Evolutionary conservation across 2,329 filamentous ascomycete species (phyloP), one percentile per base, ranked within the genome.

Genomic region (Ramularia endophylla): DNA sequence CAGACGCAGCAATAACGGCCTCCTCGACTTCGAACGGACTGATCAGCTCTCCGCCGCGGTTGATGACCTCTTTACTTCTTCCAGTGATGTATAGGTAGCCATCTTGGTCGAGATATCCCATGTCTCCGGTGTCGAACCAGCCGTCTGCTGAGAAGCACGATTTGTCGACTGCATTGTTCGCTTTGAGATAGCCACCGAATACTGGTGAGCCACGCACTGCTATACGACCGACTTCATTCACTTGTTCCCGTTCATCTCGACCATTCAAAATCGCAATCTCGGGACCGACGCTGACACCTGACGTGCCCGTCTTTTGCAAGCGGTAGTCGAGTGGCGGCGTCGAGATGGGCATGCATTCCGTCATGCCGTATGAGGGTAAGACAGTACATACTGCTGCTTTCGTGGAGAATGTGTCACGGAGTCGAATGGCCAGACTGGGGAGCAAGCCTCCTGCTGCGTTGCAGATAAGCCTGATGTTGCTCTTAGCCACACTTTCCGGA

Each of bases 1-100:
- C 60, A 4, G 72, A 65, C 8, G 71, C 68, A 1, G 67, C 61
- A 31, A 76, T 62, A 42, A 78, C 70, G 8, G 73, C 74, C 48
- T 77, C 71, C 51, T 78, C 75, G n/a, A 78, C 67, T 51, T 78
- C 75, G 40, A 77, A 75, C 0, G 75, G 74, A 4, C 72, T 76
- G 42, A 78, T 77, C n/a, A 77, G 65, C 53, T 78, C 75, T 25
- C 75, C 74, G 27, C 74, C 75, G 8, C 74, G 68, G 52, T 77
- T 77, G 57, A 77, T 75, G 41, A 77, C 71, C 41, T 77, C 74
- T 50, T 77, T 77, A 53, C 67, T 74, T 20, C 74, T 66, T 6
- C 73, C 74, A 2, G 73, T 77, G 47, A 77, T 71, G 56, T 70
- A 76, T 7, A 77, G 64, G 47, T 70, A 76, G 18, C 71, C 71